Evolutionary conservation across 371 early-diverging fungal genomes (phyloP).

Genomic region (Lichtheimia hyalospora): DNA sequence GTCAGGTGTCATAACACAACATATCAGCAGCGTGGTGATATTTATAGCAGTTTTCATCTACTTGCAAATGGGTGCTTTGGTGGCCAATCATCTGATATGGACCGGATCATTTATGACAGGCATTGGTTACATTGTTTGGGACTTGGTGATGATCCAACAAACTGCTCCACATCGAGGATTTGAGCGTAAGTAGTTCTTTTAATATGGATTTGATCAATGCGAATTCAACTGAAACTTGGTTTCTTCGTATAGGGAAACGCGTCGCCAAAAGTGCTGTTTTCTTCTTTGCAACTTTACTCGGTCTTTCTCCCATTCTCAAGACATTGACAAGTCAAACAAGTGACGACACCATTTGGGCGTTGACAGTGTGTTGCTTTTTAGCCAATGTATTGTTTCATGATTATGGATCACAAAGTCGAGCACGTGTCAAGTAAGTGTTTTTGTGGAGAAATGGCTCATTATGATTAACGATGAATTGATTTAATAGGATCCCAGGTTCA

Average conservation of each 20-base stretch:
- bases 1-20: conserved; percentile 82
- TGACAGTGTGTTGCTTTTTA: conserved; percentile 81
- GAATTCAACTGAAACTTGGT: neutral
- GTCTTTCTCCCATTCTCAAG: conserved; percentile 88
- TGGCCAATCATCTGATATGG: conserved; percentile 62
- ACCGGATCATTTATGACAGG: conserved; percentile 59
- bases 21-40: conserved; percentile 77
- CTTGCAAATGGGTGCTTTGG: conserved; percentile 57
- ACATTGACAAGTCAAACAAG: conserved; percentile 91
- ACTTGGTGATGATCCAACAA: conserved; percentile 42
- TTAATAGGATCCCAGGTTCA: conserved; percentile 82
- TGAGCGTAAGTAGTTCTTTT: conserved; percentile 39
- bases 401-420: conserved; percentile 62
- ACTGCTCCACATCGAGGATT: conserved; percentile 45
- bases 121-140: conserved; percentile 71
- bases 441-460: neutral
- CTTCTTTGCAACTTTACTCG: conserved; percentile 77
- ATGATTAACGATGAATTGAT: neutral
- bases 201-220: neutral
- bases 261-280: conserved; percentile 76
- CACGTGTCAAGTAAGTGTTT: conserved; percentile 48
- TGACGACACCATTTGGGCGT: conserved; percentile 93
- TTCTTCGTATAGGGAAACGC: conserved; percentile 40
- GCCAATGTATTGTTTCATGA: conserved; percentile 90
- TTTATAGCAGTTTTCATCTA: conserved; percentile 87